phyloP scores from a whole-genome alignment of 2,329 filamentous ascomycete species.

The Gliomastix tumulicola region DNA sequence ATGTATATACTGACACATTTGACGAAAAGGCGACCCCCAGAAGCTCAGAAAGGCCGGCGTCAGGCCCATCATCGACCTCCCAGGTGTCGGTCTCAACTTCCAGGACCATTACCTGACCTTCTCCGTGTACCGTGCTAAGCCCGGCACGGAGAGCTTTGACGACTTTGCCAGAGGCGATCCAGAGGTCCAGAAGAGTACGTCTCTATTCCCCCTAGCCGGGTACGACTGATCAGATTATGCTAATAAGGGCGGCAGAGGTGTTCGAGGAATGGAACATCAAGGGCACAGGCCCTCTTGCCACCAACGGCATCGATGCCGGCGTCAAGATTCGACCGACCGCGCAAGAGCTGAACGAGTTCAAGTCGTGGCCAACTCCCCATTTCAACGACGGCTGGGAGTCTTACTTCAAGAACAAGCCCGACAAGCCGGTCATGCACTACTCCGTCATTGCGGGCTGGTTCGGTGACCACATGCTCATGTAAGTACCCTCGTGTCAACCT shows the following conservation, averaged over 20 bases:
- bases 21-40: conserved; percentile 54
- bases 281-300: conserved; percentile 69
- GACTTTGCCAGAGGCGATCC: conserved; percentile 72
- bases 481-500: no score
- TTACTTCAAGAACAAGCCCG: conserved; percentile 78
- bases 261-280: conserved; percentile 75
- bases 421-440: conserved; percentile 86
- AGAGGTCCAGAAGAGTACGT: conserved; percentile 57
- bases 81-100: conserved; percentile 70
- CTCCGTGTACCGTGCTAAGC: conserved; percentile 64
- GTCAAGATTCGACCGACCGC: conserved; percentile 69
- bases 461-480: conserved; percentile 54
- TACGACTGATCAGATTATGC: no score
- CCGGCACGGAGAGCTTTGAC: conserved; percentile 70
- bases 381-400: conserved; percentile 72
- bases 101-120: conserved; percentile 72
- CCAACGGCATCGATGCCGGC: conserved; percentile 74
- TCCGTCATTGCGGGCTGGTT: conserved; percentile 65
- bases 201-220: no score
- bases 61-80: conserved; percentile 62
- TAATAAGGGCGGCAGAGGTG: conserved; percentile 47
- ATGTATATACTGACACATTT: no score
- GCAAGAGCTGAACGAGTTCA: conserved; percentile 61
- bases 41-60: conserved; percentile 64
- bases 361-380: conserved; percentile 66